Percentiles rank a stretch among this genome's conserved stretches.
These are phyloP conservation scores for Ogataea parapolymorpha DNA, from an alignment of 805 yeast genomes.

Conservation along the genomic window DNA sequence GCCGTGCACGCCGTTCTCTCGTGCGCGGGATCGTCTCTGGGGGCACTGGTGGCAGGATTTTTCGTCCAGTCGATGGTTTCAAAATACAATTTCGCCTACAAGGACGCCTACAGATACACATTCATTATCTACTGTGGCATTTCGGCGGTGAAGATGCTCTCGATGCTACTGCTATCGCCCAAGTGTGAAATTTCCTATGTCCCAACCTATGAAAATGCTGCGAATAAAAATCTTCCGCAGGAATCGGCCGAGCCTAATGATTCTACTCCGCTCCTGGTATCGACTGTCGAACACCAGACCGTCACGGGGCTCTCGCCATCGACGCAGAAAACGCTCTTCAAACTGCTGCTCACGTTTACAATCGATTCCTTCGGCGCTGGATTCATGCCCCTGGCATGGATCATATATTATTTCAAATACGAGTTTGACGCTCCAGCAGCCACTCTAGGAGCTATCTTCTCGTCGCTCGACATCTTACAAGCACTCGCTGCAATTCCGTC, in stretches of 20 bases:
- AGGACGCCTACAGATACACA: slow-evolving; percentile 51
- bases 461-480: slow-evolving; percentile 57
- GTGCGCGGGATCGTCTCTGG: slow-evolving; percentile 70
- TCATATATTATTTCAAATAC: slow-evolving; percentile 71
- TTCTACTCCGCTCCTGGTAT: slow-evolving; percentile 16
- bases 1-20: slow-evolving; percentile 71
- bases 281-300: slow-evolving; percentile 25
- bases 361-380: slow-evolving; percentile 87
- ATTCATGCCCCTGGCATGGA: slow-evolving; percentile 86
- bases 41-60: slow-evolving; percentile 62
- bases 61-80: slow-evolving; percentile 45
- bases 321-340: slow-evolving; percentile 42
- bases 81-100: slow-evolving; percentile 29
- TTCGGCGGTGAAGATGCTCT: slow-evolving; percentile 49
- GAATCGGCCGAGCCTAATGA: slow-evolving; percentile 5
- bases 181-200: slow-evolving; percentile 46
- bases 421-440: slow-evolving; percentile 53
- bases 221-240: slow-evolving; percentile 1
- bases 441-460: slow-evolving; percentile 64
- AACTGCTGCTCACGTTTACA: slow-evolving; percentile 63
- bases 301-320: slow-evolving; percentile 39
- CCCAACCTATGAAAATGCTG: slow-evolving; percentile 20
- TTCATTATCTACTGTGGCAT: slow-evolving; percentile 55
- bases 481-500: slow-evolving; percentile 76
- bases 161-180: slow-evolving; percentile 49